Percentiles rank a stretch among this genome's conserved stretches.
Evolutionary conservation across 2,329 filamentous ascomycete genomes (phyloP).

Genomic region (Metarhizium rileyi): DNA sequence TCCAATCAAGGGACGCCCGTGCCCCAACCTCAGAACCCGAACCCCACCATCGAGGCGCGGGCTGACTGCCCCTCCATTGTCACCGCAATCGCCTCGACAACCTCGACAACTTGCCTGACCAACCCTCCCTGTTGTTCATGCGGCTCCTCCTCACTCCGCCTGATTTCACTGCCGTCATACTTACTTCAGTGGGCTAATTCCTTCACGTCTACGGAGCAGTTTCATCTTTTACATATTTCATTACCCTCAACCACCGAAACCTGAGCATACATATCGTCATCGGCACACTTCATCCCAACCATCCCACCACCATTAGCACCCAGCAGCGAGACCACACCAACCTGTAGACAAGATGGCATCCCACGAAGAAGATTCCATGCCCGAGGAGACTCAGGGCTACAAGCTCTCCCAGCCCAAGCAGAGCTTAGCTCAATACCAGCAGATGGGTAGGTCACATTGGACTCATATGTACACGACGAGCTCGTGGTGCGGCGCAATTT

Average conservation of each 20-base stretch:
- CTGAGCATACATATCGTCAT: background rate
- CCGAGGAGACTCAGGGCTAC: constrained; percentile 89
- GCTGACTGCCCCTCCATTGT: constrained; percentile 22
- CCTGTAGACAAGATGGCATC: constrained; percentile 49
- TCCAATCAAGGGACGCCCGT: constrained; percentile 7
- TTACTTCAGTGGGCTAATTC: too few relatives aligned
- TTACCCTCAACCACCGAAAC: background rate
- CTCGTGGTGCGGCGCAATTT: too few relatives aligned
- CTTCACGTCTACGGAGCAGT: background rate
- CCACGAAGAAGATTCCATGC: constrained; percentile 69
- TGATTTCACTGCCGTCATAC: background rate
- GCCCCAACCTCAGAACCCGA: constrained; percentile 5
- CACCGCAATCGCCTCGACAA: constrained; percentile 17
- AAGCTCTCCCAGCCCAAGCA: constrained; percentile 96
- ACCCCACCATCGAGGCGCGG: constrained; percentile 2
- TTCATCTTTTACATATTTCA: background rate
- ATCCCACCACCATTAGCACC: background rate
- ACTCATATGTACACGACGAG: background rate
- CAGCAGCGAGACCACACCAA: too few relatives aligned
- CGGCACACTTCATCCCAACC: background rate
- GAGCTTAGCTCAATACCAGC: constrained; percentile 85
- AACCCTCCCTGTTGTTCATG: constrained; percentile 3
- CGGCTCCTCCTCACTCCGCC: background rate
- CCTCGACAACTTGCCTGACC: constrained; percentile 5
- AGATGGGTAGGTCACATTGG: constrained; percentile 61